Evolutionary conservation across 768 basidiomycete genomes (phyloP).

Genomic region (Tulasnella sp.): DNA sequence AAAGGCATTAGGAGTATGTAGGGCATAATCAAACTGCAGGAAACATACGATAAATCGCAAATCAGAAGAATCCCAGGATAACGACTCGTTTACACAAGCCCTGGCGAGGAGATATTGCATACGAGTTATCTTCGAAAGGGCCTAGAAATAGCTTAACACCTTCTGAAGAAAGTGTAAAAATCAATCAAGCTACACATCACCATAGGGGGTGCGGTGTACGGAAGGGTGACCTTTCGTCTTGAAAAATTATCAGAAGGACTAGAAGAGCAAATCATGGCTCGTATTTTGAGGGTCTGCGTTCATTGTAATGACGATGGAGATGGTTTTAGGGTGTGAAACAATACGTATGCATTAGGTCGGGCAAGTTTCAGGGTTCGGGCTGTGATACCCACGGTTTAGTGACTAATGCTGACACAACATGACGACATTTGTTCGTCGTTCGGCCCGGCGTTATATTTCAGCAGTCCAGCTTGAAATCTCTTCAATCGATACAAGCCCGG

Average conservation of each 20-base stretch:
- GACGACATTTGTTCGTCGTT: no score
- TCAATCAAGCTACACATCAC: no score
- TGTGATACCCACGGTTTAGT: no score
- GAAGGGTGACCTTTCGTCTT: background rate
- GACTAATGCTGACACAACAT: no score
- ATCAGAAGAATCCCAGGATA: background rate
- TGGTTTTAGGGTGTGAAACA: background rate
- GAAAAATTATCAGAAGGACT: background rate
- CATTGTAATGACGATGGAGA: background rate
- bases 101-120: no score
- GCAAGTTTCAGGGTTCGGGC: no score
- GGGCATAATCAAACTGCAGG: background rate
- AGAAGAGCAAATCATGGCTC: background rate
- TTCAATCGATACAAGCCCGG: background rate
- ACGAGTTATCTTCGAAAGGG: no score
- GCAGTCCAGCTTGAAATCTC: background rate
- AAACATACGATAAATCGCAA: background rate
- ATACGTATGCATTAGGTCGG: no score
- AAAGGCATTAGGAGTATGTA: background rate
- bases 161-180: no score
- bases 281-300: background rate
- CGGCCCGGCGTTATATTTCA: no score
- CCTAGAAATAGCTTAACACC: background rate
- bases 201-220: no score
- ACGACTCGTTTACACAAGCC: no score